Evolutionary conservation across 805 yeast genomes (phyloP).

Genomic region (Saccharomyces jurei): DNA sequence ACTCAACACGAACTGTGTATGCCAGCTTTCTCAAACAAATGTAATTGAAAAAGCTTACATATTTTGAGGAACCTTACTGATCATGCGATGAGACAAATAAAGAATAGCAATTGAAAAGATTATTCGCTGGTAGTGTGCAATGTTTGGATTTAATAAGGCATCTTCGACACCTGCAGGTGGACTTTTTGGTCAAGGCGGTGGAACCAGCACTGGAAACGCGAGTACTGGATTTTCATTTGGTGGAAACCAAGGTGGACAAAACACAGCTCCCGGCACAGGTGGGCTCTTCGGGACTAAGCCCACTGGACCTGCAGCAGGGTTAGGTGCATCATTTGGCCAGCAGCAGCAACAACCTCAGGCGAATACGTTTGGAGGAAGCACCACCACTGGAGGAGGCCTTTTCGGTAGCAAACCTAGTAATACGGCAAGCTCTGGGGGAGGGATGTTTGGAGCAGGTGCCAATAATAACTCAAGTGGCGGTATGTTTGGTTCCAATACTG

Average conservation of each 20-base stretch:
- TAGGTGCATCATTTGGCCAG: conserved; percentile 30
- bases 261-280: conserved; percentile 8
- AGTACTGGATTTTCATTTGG: conserved; percentile 28
- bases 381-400: conserved; percentile 27
- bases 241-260: conserved; percentile 17
- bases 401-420: conserved; percentile 29
- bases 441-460: conserved; percentile 21
- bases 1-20: neutral
- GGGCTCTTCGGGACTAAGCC: conserved; percentile 20
- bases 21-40: neutral
- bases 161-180: conserved; percentile 14
- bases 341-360: conserved; percentile 6
- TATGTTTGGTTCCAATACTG: conserved; percentile 18
- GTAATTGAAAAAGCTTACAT: neutral
- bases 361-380: neutral
- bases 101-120: neutral
- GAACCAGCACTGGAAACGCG: neutral
- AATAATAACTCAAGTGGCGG: conserved; percentile 13
- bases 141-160: conserved; percentile 9
- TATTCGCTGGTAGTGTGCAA: neutral
- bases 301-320: conserved; percentile 6
- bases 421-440: conserved; percentile 17
- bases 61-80: neutral
- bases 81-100: neutral
- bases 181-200: conserved; percentile 13